Conservation (phyloP, 352 stramenopile species). For the Phytophthora quininea region DNA sequence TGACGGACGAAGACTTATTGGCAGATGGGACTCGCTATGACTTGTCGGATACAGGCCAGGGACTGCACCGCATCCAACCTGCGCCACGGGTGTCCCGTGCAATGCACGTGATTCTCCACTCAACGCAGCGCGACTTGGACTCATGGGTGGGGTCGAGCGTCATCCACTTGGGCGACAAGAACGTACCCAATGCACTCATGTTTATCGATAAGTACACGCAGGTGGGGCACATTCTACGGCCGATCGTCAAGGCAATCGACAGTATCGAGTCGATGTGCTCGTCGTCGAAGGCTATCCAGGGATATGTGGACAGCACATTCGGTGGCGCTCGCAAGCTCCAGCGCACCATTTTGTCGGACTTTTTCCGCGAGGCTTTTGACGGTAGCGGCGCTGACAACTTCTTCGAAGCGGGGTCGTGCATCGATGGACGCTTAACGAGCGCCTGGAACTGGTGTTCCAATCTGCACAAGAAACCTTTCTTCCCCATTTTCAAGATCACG, state of each 20-base stretch:
- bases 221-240: constrained; percentile 86
- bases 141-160: constrained; percentile 94
- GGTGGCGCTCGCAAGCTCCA: constrained; percentile 84
- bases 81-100: constrained; percentile 93
- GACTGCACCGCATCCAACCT: constrained; percentile 94
- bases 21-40: constrained; percentile 76
- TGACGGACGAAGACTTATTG: constrained; percentile 94
- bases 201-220: constrained; percentile 99
- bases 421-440: constrained; percentile 96
- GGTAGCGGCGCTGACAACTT: constrained; percentile 95
- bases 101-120: constrained; percentile 94
- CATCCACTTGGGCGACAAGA: constrained; percentile 98
- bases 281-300: constrained; percentile 52
- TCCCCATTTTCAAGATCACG: constrained; percentile 96
- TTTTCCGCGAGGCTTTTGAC: constrained; percentile 97
- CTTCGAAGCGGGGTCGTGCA: constrained; percentile 95
- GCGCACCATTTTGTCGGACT: constrained; percentile 94
- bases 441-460: constrained; percentile 98
- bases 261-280: constrained; percentile 65
- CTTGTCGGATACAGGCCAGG: constrained; percentile 95
- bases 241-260: constrained; percentile 89
- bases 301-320: constrained; percentile 84
- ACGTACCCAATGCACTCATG: constrained; percentile 97
- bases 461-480: constrained; percentile 94
- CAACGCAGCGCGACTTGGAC: constrained; percentile 73